These are phyloP conservation scores for Chalciporus chontae DNA, from an alignment of 768 basidiomycete species.

Conservation along the genomic window DNA sequence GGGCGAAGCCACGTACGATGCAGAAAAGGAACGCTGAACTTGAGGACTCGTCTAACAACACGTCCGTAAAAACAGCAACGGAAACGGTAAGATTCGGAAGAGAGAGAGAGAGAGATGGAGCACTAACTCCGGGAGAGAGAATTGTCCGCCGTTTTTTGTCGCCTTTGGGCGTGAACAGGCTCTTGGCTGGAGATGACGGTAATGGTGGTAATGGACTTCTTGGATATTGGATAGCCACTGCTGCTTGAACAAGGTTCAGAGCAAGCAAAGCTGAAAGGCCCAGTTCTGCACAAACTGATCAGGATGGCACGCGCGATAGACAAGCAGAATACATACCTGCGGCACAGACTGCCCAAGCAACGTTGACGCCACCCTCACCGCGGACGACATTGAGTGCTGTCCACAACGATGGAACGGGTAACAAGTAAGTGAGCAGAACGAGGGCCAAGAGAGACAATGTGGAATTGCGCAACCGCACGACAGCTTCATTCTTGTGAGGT, in stretches of 20 bases:
- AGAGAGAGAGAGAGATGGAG: background rate
- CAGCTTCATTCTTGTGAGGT: conserved; percentile 36
- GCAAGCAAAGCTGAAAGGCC: conserved; percentile 27
- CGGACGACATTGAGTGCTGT: conserved; percentile 32
- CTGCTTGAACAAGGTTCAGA: conserved; percentile 35
- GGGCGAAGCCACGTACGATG: conserved; percentile 30
- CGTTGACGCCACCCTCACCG: background rate
- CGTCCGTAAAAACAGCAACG: background rate
- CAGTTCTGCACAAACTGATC: conserved; percentile 24
- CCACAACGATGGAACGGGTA: conserved; percentile 38
- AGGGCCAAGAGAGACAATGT: conserved; percentile 31
- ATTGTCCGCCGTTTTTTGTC: conserved; percentile 28
- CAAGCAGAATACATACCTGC: conserved; percentile 23
- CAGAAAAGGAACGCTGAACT: conserved; percentile 25
- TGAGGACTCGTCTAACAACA: conserved; percentile 24
- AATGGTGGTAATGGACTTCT: conserved; percentile 28
- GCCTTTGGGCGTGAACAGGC: conserved; percentile 18
- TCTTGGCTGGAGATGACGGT: conserved; percentile 22
- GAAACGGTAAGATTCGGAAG: background rate
- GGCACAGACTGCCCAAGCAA: conserved; percentile 25
- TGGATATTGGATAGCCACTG: conserved; percentile 35
- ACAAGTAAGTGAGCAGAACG: conserved; percentile 34
- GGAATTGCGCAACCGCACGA: conserved; percentile 38
- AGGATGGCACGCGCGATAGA: background rate
- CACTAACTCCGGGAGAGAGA: conserved; percentile 22